These are phyloP conservation scores for Ascobolus immersus DNA, from an alignment of 495 filamentous ascomycete genomes.

Conservation along the genomic window DNA sequence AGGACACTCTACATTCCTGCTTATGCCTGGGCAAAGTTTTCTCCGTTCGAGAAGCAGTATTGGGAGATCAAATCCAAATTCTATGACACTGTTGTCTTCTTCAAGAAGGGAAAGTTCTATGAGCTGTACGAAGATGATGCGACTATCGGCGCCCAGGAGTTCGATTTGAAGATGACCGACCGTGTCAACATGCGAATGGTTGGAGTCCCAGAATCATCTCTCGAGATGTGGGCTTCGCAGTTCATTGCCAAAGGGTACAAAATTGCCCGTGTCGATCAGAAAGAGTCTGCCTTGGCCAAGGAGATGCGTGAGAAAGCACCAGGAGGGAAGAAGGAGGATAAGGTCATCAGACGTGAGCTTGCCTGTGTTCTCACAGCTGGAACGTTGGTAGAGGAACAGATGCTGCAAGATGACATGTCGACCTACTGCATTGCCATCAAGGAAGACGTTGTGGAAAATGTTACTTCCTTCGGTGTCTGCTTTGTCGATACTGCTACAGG, in stretches of 20 bases:
- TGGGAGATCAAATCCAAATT: slow-evolving; percentile 99
- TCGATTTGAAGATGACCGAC: slow-evolving; percentile 94
- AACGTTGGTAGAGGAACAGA: slow-evolving; percentile 79
- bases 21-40: slow-evolving; percentile 48
- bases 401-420: slow-evolving; percentile 96
- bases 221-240: slow-evolving; percentile 31
- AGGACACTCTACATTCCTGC: slow-evolving; percentile 72
- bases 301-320: slow-evolving; percentile 67
- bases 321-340: slow-evolving; percentile 43
- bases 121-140: slow-evolving; percentile 97
- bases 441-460: slow-evolving; percentile 27
- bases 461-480: slow-evolving; percentile 54
- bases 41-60: slow-evolving; percentile 91
- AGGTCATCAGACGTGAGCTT: slow-evolving; percentile 78
- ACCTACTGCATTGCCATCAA: slow-evolving; percentile 94
- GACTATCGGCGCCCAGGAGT: slow-evolving; percentile 86
- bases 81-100: slow-evolving; percentile 95
- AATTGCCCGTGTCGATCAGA: slow-evolving; percentile 87
- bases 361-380: slow-evolving; percentile 74
- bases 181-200: slow-evolving; percentile 94
- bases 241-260: slow-evolving; percentile 28
- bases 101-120: slow-evolving; percentile 99
- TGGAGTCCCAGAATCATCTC: slow-evolving; percentile 91
- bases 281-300: slow-evolving; percentile 81
- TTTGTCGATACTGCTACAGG: slow-evolving; percentile 94